Base-by-base conservation (phyloP, 1,284 basidiomycete genomes). In the Baeospora myosura region DNA sequence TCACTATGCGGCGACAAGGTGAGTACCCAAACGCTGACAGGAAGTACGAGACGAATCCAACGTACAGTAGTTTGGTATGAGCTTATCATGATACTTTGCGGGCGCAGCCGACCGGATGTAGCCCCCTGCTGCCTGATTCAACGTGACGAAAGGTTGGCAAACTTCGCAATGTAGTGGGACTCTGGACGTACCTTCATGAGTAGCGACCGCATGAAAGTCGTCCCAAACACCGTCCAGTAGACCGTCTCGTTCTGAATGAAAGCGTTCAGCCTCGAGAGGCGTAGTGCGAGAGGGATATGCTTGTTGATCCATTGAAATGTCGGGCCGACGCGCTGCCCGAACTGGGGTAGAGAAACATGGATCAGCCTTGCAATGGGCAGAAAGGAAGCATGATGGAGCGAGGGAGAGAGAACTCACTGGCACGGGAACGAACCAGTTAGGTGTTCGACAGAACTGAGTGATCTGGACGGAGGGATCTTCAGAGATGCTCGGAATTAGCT, bases 1-100 rank as follows among this genome's bases (percentile, higher is more conserved):
- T 21, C 8, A 48, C 60, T 63, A 60, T 49, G 6, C 53, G 56
- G 23, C 51, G 48, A 24, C 50, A 16, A 48, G 40, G 29, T 58
- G 41, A 23, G 48, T 45, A 2, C 31, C 49, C 48, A 17, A 59
- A 41, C n/a, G 47, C 44, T n/a, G 59, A 49, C 23, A 12, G 20
- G 23, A 30, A 35, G n/a, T n/a, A n/a, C n/a, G n/a, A n/a, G n/a
- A n/a, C 28, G 22, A 18, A 29, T 23, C 12, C 37, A 10, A 55
- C 66, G 33, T 42, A 69, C 71, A 57, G 46, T 68, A 74, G 12
- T 55, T 57, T 1, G 73, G 73, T 10, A 68, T 62, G 3, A 76
- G 48, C 5, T 55, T 42, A 1, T 61, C 44, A 34, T 62, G 63
- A 48, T 74, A 69, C 42, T 69, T 49, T 32, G 55, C 47, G 0